Conservation (phyloP, 768 basidiomycete genomes). For the Leucocoprinus leucothites region DNA sequence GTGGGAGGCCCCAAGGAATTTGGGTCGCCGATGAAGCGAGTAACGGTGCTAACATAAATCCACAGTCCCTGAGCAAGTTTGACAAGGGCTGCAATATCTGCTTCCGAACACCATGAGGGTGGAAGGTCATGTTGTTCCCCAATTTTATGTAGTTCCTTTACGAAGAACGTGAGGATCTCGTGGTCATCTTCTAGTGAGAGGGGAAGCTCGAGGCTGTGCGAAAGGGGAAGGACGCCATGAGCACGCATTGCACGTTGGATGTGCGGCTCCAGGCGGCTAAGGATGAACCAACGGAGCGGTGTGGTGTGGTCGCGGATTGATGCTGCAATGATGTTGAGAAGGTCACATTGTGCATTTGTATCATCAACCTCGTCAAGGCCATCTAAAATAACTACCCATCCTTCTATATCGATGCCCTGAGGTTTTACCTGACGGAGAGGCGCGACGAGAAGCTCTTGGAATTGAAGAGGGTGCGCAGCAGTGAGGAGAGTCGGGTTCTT, state of each 20-base stretch:
- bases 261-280: conserved; percentile 14
- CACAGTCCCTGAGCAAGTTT: background rate
- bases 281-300: conserved; percentile 1
- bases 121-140: background rate
- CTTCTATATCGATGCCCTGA: background rate
- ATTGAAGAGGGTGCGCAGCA: background rate
- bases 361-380: conserved; percentile 13
- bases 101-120: conserved; percentile 9
- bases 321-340: background rate
- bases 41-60: background rate
- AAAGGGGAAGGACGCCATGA: background rate
- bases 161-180: conserved; percentile 8
- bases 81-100: background rate
- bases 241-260: conserved; percentile 2
- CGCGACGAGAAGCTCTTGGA: background rate
- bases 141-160: conserved; percentile 1
- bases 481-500: background rate
- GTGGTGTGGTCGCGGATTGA: background rate
- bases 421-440: background rate
- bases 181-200: background rate
- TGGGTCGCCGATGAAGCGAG: background rate
- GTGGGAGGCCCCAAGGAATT: background rate
- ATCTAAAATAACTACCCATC: conserved; percentile 4
- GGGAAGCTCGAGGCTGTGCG: background rate
- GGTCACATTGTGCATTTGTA: background rate